Percentiles rank a stretch among this genome's conserved stretches.
Conservation (phyloP, 2,329 filamentous ascomycete genomes). For the Paracorniculantispora psalliotae region DNA sequence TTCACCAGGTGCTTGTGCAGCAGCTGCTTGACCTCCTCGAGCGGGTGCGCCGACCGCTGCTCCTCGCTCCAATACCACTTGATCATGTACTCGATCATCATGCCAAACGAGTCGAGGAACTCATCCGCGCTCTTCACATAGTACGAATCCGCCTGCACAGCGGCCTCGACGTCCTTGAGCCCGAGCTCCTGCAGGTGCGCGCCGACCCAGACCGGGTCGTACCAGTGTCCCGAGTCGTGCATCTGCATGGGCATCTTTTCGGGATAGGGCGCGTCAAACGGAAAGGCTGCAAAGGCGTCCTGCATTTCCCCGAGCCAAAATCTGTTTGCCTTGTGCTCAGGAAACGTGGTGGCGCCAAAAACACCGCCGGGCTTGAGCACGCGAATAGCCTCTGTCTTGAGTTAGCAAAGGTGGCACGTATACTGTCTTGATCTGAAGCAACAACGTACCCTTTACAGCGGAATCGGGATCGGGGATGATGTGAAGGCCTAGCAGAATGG, state of each 20-base stretch:
- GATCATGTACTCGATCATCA: conserved; percentile 37
- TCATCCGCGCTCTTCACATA: conserved; percentile 30
- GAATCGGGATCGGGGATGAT: conserved; percentile 37
- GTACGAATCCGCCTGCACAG: conserved; percentile 24
- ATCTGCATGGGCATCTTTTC: conserved; percentile 32
- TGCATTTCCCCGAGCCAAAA: conserved; percentile 35
- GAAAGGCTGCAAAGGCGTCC: conserved; percentile 35
- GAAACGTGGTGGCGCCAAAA: conserved; percentile 34
- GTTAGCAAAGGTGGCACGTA: background rate
- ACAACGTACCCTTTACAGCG: conserved; percentile 23
- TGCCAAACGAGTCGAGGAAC: conserved; percentile 29
- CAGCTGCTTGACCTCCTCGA: conserved; percentile 32
- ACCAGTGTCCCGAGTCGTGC: conserved; percentile 36
- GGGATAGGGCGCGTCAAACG: conserved; percentile 34
- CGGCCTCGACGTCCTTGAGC: conserved; percentile 34
- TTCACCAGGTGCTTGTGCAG: conserved; percentile 33
- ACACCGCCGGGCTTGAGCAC: conserved; percentile 35
- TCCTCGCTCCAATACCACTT: conserved; percentile 37
- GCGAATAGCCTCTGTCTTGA: conserved; percentile 29
- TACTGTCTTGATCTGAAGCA: too few species aligned
- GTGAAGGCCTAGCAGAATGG: conserved; percentile 44
- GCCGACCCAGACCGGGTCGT: conserved; percentile 34
- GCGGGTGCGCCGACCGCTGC: conserved; percentile 31
- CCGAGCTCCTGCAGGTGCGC: conserved; percentile 30
- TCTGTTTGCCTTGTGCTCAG: conserved; percentile 26